Conservation (phyloP, 2,329 filamentous ascomycete genomes). For the Teratosphaeriaceae sp. region DNA sequence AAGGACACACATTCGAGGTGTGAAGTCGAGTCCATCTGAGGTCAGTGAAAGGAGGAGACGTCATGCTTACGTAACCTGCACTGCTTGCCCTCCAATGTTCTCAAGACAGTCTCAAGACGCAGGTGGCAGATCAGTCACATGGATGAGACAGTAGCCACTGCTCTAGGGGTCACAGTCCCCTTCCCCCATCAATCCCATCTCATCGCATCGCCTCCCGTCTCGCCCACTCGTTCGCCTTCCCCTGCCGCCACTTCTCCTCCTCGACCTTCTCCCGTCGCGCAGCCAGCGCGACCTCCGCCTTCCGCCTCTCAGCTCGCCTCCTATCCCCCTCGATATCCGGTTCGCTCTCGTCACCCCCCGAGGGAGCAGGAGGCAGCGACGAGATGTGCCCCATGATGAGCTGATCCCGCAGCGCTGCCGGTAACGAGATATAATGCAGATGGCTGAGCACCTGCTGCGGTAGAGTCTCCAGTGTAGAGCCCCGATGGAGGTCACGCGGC, state of each 20-base stretch:
- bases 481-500: conserved; percentile 51
- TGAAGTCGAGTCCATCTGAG: too few species aligned
- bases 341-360: conserved; percentile 43
- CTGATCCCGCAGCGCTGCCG: conserved; percentile 53
- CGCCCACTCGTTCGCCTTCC: conserved; percentile 17
- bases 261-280: conserved; percentile 47
- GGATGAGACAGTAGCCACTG: conserved; percentile 1
- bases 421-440: conserved; percentile 62
- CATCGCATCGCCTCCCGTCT: conserved; percentile 8
- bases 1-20: too few species aligned
- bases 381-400: conserved; percentile 62
- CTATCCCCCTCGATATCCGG: conserved; percentile 29
- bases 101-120: too few species aligned
- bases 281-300: conserved; percentile 59
- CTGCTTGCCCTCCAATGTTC: too few species aligned
- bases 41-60: too few species aligned
- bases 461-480: conserved; percentile 50
- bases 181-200: conserved; percentile 15
- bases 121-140: too few species aligned
- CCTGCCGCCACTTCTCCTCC: conserved; percentile 17
- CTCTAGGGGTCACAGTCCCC: conserved; percentile 6
- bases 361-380: conserved; percentile 44
- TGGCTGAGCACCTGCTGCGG: conserved; percentile 59
- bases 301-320: conserved; percentile 32
- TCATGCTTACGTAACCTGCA: too few species aligned